Conservation (phyloP, 306 rosid species). For the Argentina anserina region DNA sequence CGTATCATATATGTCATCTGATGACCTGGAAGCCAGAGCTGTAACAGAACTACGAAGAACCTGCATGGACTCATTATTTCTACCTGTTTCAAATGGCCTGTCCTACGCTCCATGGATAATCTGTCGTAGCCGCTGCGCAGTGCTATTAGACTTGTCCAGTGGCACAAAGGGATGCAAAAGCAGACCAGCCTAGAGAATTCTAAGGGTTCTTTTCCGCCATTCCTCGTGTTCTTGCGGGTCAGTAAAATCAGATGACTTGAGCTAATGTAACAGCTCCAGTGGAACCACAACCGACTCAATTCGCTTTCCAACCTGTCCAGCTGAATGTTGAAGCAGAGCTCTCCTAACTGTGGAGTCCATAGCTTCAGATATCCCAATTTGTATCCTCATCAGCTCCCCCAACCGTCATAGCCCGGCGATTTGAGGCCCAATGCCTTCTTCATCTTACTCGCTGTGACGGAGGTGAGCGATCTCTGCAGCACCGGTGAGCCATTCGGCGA, state of each 20-base stretch:
- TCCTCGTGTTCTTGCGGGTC: constrained; percentile 76
- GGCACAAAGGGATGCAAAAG: constrained; percentile 78
- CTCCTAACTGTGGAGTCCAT: constrained; percentile 86
- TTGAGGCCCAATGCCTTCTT: constrained; percentile 93
- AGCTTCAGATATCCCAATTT: constrained; percentile 91
- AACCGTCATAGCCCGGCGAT: constrained; percentile 85
- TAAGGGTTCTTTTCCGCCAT: constrained; percentile 86
- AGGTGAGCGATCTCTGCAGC: constrained; percentile 84
- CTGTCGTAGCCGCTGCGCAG: constrained; percentile 74
- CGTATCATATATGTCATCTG: constrained; percentile 66
- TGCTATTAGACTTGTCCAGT: constrained; percentile 62
- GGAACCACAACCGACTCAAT: constrained; percentile 96
- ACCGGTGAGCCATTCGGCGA: constrained; percentile 50
- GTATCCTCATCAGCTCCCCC: constrained; percentile 95
- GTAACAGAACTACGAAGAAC: constrained; percentile 88
- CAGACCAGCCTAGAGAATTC: constrained; percentile 91
- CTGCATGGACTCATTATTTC: constrained; percentile 84
- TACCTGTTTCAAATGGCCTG: constrained; percentile 83
- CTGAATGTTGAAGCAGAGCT: constrained; percentile 82
- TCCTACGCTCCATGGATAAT: constrained; percentile 73
- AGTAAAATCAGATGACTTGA: constrained; percentile 76
- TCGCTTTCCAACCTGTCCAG: constrained; percentile 94
- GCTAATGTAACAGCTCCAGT: constrained; percentile 89
- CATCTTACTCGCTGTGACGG: constrained; percentile 87
- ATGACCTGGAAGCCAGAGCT: constrained; percentile 78